A percentile compares a stretch with the other conserved stretches of the same genome.
Conservation (phyloP, 805 yeast species). For the Danielia oregonensis region DNA sequence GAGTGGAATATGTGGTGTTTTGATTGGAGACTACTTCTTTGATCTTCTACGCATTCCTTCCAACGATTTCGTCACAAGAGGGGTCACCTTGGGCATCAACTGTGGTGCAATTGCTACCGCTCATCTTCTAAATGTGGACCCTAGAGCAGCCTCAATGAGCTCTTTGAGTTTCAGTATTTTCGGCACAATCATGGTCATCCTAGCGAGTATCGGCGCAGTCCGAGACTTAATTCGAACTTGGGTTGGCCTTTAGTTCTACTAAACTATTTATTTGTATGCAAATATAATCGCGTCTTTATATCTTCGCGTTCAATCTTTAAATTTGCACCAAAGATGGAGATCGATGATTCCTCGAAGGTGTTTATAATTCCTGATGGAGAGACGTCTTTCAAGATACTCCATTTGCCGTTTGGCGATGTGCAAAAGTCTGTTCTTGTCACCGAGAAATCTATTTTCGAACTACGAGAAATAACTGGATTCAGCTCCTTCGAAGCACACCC, state of each 20-base stretch:
- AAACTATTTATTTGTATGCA: conserved; percentile 1
- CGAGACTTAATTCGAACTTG: conserved; percentile 38
- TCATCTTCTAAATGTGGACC: conserved; percentile 61
- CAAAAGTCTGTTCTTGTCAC: conserved; percentile 8
- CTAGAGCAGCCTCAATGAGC: conserved; percentile 79
- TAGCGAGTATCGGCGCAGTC: conserved; percentile 53
- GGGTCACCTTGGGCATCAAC: conserved; percentile 71
- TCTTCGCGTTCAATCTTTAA: neutral
- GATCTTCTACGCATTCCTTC: conserved; percentile 50
- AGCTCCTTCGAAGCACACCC: conserved; percentile 12
- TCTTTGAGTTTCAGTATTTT: conserved; percentile 66
- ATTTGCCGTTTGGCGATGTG: conserved; percentile 1
- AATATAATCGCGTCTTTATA: neutral
- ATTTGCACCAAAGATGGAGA: conserved; percentile 1
- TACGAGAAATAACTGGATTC: conserved; percentile 13
- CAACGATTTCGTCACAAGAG: conserved; percentile 70
- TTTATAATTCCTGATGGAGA: conserved; percentile 9
- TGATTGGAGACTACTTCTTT: conserved; percentile 54
- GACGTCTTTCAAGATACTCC: conserved; percentile 1
- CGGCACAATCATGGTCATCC: conserved; percentile 69
- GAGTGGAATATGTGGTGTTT: conserved; percentile 72
- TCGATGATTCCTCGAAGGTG: conserved; percentile 9
- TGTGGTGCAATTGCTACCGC: conserved; percentile 86
- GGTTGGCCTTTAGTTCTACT: conserved; percentile 36
- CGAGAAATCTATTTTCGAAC: conserved; percentile 8